These are phyloP conservation scores for Zygoascus biomembranicola DNA, from an alignment of 805 yeast species.

Conservation along the genomic window DNA sequence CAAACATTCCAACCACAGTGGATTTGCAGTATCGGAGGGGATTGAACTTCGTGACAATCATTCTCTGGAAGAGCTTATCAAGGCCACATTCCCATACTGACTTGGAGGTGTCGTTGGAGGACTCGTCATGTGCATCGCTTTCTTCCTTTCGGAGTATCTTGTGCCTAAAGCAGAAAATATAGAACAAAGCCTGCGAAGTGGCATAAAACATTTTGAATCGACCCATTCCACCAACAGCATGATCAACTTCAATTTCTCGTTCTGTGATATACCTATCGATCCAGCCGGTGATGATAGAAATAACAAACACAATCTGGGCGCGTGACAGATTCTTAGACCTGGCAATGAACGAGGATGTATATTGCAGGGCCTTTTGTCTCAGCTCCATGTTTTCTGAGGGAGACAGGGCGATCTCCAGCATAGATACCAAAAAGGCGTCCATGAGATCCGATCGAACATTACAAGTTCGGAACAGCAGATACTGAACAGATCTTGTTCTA, in stretches of 20 bases:
- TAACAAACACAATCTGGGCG: constrained; percentile 70
- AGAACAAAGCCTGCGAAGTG: constrained; percentile 80
- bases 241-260: constrained; percentile 73
- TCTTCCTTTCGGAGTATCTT: constrained; percentile 40
- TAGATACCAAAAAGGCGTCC: constrained; percentile 73
- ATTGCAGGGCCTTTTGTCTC: constrained; percentile 84
- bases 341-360: constrained; percentile 82
- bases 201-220: constrained; percentile 84
- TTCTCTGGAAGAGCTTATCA: constrained; percentile 80
- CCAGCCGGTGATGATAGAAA: constrained; percentile 80
- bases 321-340: constrained; percentile 67
- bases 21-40: constrained; percentile 91
- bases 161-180: constrained; percentile 87
- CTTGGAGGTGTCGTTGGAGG: constrained; percentile 20
- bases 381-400: constrained; percentile 60
- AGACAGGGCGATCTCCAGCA: constrained; percentile 77
- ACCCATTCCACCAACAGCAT: constrained; percentile 69
- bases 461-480: constrained; percentile 67
- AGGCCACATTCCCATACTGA: constrained; percentile 65
- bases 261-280: constrained; percentile 70
- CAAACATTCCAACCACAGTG: constrained; percentile 88
- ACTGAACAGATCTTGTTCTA: constrained; percentile 82
- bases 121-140: constrained; percentile 5
- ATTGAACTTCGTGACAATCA: constrained; percentile 80
- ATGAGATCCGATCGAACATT: constrained; percentile 76